Base-by-base conservation (phyloP, 805 yeast genomes). In the Lipomyces kockii region DNA sequence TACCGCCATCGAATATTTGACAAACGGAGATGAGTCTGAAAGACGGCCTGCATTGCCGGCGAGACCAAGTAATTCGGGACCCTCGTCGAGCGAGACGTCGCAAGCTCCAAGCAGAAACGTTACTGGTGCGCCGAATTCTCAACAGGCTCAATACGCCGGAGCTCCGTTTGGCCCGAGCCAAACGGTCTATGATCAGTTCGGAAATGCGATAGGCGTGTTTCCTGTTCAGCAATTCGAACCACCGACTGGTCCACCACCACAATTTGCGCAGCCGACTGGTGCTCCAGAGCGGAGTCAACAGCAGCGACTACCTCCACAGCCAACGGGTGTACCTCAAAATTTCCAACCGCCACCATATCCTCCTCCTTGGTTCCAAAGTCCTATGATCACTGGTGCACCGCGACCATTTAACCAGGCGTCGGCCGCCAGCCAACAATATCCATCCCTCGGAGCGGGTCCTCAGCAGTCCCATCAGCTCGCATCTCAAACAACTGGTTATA, bases 1-100 rank as follows among this genome's bases (percentile, higher is more conserved):
- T 52, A 72, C 77, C 22, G 94, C 97, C 0, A 76, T 86, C 43
- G 88, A 85, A 53, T 89, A 61, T 14, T 34, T 65, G 61, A 69
- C 69, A 20, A 59, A 57, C 46, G 25, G 7, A n/a, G 69, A 32
- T 39, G 73, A 67, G 29, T 43, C 46, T 6, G 57, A 56, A 22
- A 35, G n/a, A 12, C 59, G 61, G 17, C 72, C 71, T 9, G 25
- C 60, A 35, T 51, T 69, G 7, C 72, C 71, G 9, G 64, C 66
- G 2, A 49, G 68, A 49, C 73, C 71, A 8, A 39, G 68, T n/a
- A 34, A 14, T n/a, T 49, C 34, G 29, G 34, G 25, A 17, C 62
- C 67, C 6, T 32, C 68, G 20, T 51, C 63, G 58, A 14, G 22
- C 2, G 55, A 58, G n/a, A 11, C 65, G 2, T 56, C 65, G 46